Evolutionary conservation across 257 asterid genomes (phyloP).

Genomic region (Oldenlandia corymbosa): DNA sequence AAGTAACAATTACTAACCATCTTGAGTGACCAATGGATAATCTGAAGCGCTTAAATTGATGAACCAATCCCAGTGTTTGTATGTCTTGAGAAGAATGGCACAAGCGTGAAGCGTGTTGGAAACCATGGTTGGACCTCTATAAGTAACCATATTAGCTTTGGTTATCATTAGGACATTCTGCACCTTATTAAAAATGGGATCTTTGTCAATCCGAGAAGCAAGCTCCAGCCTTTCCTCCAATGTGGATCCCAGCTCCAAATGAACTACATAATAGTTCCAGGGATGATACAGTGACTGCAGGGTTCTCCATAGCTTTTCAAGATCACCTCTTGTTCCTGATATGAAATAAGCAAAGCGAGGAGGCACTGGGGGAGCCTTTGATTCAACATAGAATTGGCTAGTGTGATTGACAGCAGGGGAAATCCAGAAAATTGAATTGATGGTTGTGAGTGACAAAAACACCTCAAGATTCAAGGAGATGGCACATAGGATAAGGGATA

Average conservation of each 20-base stretch:
- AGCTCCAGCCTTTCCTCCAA: constrained; percentile 70
- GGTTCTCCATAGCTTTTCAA: constrained; percentile 86
- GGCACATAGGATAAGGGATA: constrained; percentile 53
- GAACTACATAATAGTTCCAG: constrained; percentile 75
- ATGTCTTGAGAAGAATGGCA: constrained; percentile 72
- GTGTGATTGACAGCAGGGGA: constrained; percentile 45
- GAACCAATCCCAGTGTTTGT: constrained; percentile 94
- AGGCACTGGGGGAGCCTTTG: constrained; percentile 39
- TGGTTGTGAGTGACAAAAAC: constrained; percentile 44
- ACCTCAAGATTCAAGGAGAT: constrained; percentile 66
- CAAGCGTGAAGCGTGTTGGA: constrained; percentile 93
- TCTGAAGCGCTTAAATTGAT: constrained; percentile 98
- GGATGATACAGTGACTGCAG: constrained; percentile 82
- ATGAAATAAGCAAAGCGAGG: constrained; percentile 83
- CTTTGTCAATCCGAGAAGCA: constrained; percentile 43
- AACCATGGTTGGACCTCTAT: constrained; percentile 96
- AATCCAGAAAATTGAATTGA: constrained; percentile 50
- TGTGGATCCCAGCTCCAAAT: constrained; percentile 84
- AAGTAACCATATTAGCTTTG: constrained; percentile 88
- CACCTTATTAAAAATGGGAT: constrained; percentile 44
- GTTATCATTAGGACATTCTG: constrained; percentile 69
- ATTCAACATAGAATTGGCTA: constrained; percentile 37
- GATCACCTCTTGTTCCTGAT: constrained; percentile 83
- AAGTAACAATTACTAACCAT: constrained; percentile 46
- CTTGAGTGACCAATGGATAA: constrained; percentile 97